phyloP scores from a whole-genome alignment of 1,284 basidiomycete genomes.

The Hymenochaete sp. region DNA sequence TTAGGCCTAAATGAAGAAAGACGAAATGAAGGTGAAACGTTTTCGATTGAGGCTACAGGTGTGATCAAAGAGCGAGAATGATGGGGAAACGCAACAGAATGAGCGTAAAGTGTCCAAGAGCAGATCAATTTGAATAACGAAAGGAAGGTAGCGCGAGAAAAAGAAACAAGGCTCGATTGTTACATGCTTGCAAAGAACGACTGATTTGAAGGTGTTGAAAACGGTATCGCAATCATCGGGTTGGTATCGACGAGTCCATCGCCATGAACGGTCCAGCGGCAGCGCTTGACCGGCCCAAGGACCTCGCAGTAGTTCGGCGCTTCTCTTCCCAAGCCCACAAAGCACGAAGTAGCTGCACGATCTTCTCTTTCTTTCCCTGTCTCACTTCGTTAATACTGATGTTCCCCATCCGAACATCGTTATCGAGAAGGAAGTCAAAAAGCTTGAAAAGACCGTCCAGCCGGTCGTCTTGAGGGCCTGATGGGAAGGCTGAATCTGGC shows the following conservation, averaged over 20 bases:
- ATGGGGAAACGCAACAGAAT: too few species aligned
- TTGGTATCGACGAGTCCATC: conserved; percentile 5
- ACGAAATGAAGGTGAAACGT: too few species aligned
- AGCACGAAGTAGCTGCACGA: conserved; percentile 67
- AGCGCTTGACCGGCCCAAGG: conserved; percentile 30
- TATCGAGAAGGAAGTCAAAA: conserved; percentile 84
- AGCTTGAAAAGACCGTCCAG: conserved; percentile 84
- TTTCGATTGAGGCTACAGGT: too few species aligned
- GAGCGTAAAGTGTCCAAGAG: too few species aligned
- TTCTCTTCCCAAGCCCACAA: conserved; percentile 74
- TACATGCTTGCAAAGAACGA: conserved; percentile 8
- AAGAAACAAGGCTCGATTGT: background rate
- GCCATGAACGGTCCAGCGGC: conserved; percentile 17
- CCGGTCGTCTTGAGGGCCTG: conserved; percentile 57
- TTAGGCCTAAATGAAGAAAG: too few species aligned
- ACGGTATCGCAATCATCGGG: too few species aligned
- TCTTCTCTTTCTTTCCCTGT: conserved; percentile 69
- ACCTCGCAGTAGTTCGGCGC: conserved; percentile 43
- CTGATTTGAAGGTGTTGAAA: background rate
- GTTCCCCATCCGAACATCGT: conserved; percentile 80
- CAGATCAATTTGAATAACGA: too few species aligned
- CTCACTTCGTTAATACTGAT: conserved; percentile 88
- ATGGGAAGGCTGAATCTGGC: conserved; percentile 73
- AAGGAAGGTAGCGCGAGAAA: background rate
- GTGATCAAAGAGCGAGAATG: too few species aligned